Evolutionary conservation across 352 stramenopile species (phyloP).

Genomic region (Pythium angustatum): DNA sequence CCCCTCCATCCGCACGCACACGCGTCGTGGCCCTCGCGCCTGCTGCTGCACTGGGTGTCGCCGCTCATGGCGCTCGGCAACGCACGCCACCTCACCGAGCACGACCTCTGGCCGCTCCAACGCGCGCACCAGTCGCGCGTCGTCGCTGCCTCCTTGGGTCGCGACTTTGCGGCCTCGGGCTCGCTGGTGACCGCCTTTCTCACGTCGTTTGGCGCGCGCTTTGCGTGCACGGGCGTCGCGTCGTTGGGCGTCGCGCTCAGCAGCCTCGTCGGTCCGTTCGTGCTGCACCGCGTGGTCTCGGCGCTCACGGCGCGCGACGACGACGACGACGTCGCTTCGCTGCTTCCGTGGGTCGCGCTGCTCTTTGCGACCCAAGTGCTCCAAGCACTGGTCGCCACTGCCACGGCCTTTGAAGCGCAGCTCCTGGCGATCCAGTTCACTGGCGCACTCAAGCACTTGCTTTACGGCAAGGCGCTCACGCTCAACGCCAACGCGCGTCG

Average conservation of each 20-base stretch:
- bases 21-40: slow-evolving; percentile 27
- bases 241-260: slow-evolving; percentile 42
- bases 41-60: slow-evolving; percentile 50
- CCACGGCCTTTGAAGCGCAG: slow-evolving; percentile 44
- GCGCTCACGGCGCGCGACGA: slow-evolving; percentile 31
- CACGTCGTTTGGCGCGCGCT: slow-evolving; percentile 32
- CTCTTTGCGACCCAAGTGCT: slow-evolving; percentile 51
- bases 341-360: slow-evolving; percentile 34
- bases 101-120: slow-evolving; percentile 46
- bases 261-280: slow-evolving; percentile 41
- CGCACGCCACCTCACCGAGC: slow-evolving; percentile 38
- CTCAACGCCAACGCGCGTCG: slow-evolving; percentile 40
- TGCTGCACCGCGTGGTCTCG: slow-evolving; percentile 38
- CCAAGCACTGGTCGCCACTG: slow-evolving; percentile 48
- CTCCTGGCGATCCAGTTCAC: slow-evolving; percentile 54
- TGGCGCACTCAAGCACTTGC: slow-evolving; percentile 42
- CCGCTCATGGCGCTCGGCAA: slow-evolving; percentile 47
- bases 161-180: slow-evolving; percentile 29
- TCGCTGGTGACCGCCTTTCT: slow-evolving; percentile 41
- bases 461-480: slow-evolving; percentile 51
- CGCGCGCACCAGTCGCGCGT: slow-evolving; percentile 15
- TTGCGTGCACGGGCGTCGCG: slow-evolving; percentile 35
- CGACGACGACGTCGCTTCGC: neutral
- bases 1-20: neutral
- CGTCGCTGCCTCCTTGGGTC: slow-evolving; percentile 35